Conservation (phyloP, 306 rosid species). For the Begonia loranthoides region DNA sequence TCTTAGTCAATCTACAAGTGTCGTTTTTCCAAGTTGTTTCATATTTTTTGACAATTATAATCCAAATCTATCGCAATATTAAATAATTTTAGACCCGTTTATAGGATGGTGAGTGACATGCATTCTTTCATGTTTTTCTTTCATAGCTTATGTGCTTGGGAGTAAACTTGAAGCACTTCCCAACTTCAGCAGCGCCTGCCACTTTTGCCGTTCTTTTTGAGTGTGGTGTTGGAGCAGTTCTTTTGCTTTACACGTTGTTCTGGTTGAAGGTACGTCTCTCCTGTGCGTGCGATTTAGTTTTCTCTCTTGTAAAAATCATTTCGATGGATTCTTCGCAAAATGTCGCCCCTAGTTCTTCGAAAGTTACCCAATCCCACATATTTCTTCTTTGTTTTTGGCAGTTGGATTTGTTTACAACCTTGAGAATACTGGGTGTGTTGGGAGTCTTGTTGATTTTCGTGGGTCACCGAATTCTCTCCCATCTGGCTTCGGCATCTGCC, state of each 20-base stretch:
- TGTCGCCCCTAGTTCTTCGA: too few relatives aligned
- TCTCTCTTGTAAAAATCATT: too few relatives aligned
- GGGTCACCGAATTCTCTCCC: conserved; percentile 87
- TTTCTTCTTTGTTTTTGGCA: conserved; percentile 21
- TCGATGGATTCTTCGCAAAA: too few relatives aligned
- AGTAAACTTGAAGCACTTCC: conserved; percentile 83
- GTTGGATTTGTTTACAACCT: conserved; percentile 90
- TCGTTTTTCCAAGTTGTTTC: background rate
- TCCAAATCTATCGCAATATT: too few relatives aligned
- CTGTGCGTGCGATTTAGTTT: background rate
- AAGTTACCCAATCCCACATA: background rate
- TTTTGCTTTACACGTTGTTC: conserved; percentile 70
- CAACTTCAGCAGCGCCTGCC: conserved; percentile 50
- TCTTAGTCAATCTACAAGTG: background rate
- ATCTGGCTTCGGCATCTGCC: conserved; percentile 66
- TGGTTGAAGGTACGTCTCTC: conserved; percentile 69
- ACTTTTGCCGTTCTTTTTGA: conserved; percentile 64
- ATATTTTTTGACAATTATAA: too few relatives aligned
- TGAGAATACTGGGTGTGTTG: conserved; percentile 60
- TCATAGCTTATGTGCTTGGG: conserved; percentile 60
- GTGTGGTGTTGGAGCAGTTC: conserved; percentile 62
- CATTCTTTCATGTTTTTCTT: conserved; percentile 2
- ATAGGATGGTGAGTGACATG: too few relatives aligned
- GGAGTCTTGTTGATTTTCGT: conserved; percentile 64
- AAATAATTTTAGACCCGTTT: too few relatives aligned